Conservation (phyloP, 75 land plant species). For the Picea sitchensis region DNA sequence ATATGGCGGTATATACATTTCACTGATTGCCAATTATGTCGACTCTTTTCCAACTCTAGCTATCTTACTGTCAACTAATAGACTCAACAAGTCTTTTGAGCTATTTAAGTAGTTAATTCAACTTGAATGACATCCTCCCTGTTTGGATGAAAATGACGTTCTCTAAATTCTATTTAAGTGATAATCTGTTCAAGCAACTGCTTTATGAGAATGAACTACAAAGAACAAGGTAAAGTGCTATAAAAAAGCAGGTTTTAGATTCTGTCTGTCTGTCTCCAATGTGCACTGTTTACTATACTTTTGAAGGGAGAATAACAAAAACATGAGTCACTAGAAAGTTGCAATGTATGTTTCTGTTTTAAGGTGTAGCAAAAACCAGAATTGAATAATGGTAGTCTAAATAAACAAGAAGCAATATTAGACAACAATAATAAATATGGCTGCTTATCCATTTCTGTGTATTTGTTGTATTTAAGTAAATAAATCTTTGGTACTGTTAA, state of each 20-base stretch:
- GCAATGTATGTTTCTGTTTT: not conserved
- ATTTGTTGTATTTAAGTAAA: not conserved
- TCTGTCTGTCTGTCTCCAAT: not conserved
- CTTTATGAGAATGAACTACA: not conserved
- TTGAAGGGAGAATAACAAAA: not conserved
- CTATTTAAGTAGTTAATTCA: not conserved
- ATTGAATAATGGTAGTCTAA: not conserved
- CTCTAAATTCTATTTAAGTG: not conserved
- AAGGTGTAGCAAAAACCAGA: not conserved
- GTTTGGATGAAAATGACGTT: not conserved
- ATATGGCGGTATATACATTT: not conserved
- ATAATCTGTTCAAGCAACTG: not conserved
- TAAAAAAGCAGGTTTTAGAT: not conserved
- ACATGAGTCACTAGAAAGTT: not conserved
- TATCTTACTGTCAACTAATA: not conserved
- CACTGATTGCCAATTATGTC: not conserved
- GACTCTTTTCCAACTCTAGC: not conserved
- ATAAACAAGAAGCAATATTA: not conserved
- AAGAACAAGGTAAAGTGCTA: too few relatives aligned
- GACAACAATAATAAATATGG: not conserved
- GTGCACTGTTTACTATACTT: not conserved
- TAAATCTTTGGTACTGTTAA: not conserved
- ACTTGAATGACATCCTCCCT: not conserved
- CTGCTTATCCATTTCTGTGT: not conserved
- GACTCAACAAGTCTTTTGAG: not conserved